Evolutionary conservation across 805 yeast genomes (phyloP), one percentile per base, ranked within the genome.

Genomic region (Naumovozyma dairenensis): DNA sequence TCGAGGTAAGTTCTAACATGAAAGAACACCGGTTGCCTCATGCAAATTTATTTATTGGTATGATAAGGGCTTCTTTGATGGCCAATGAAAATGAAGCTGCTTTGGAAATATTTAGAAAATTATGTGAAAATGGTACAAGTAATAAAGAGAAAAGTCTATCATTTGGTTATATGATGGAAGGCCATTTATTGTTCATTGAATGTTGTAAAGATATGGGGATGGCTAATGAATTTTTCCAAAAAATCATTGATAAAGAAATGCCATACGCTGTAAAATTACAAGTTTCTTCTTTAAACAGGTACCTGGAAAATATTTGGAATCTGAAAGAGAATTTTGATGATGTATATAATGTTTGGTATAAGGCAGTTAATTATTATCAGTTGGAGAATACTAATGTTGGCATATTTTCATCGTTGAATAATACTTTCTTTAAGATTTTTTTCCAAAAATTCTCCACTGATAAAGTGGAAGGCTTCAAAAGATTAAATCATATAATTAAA

Each of bases 101-200:
- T 2, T 60, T 82, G 37, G 69, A 67, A 32, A 60, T 70, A 30
- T 77, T 79, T 53, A 72, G 71, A 46, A 66, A 66, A 26, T 57
- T 80, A 38, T 71, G 77, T 43, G 60, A 65, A 21, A 24, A 29
- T 30, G 35, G 10, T 34, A n/a, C n/a, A n/a, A n/a, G n/a, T n/a
- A n/a, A n/a, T n/a, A n/a, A n/a, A n/a, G 34, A 21, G 30, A 37
- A 16, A 28, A 21, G 34, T 16, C 6, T 18, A 12, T 40, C 38
- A 21, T 40, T 38, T 24, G 39, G 72, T 33, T 68, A 77, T 18
- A 60, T 80, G 53, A 67, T 77, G 19, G 80, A 78, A 55, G 77
- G 81, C 28, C 93, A 82, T 60, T 63, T 80, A 37, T 64, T 76
- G 6, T 81, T 82, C 47, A 77, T 82, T 51, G 87, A 89, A 22